Evolutionary conservation across 768 basidiomycete species (phyloP).

Genomic region (Termitomyces sp.): DNA sequence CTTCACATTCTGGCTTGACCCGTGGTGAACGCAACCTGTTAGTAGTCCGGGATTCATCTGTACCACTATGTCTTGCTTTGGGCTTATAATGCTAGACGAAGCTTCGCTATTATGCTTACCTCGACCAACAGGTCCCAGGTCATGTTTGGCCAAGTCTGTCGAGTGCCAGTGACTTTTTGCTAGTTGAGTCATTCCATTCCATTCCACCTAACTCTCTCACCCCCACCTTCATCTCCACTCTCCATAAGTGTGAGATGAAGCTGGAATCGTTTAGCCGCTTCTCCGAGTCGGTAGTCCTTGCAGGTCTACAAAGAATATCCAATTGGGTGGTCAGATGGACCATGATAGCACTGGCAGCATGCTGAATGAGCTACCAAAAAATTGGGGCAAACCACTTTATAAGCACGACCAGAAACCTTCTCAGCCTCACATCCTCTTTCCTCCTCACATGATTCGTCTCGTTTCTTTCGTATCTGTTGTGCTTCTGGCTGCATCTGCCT

Average conservation of each 20-base stretch:
- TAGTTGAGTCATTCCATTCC: background rate
- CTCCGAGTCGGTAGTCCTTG: background rate
- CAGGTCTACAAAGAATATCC: background rate
- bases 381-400: slow-evolving; percentile 1
- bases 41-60: no score
- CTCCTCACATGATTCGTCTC: slow-evolving; percentile 36
- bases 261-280: background rate
- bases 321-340: background rate
- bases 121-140: background rate
- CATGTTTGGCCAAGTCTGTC: background rate
- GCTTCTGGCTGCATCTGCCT: slow-evolving; percentile 29
- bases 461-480: slow-evolving; percentile 30
- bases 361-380: background rate
- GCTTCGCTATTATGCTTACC: background rate
- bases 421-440: slow-evolving; percentile 18
- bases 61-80: background rate
- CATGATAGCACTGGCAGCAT: slow-evolving; percentile 3
- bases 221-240: background rate
- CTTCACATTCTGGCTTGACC: background rate
- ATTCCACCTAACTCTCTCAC: background rate
- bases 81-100: background rate
- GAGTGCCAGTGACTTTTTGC: background rate
- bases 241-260: background rate
- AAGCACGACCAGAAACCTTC: slow-evolving; percentile 4
- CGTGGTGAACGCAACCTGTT: no score